phyloP scores from a whole-genome alignment of 2,329 filamentous ascomycete species.

The Talaromyces sp. region DNA sequence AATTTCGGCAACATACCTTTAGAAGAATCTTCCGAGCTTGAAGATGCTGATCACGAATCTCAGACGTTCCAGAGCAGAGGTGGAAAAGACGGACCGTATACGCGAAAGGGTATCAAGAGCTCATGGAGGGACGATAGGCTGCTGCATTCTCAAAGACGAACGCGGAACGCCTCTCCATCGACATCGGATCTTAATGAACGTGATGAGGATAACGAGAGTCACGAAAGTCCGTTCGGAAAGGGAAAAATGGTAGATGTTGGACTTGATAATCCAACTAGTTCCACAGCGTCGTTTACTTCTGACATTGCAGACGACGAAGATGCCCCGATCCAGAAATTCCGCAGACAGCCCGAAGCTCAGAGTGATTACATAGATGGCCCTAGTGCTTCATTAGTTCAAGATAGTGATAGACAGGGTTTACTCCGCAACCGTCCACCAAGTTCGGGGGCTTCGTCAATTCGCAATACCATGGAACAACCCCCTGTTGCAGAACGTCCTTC shows the following conservation, averaged over 20 bases:
- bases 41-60: slow-evolving; percentile 64
- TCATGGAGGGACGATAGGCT: slow-evolving; percentile 54
- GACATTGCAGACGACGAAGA: slow-evolving; percentile 46
- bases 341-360: slow-evolving; percentile 42
- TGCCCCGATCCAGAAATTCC: slow-evolving; percentile 55
- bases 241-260: slow-evolving; percentile 79
- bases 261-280: slow-evolving; percentile 62
- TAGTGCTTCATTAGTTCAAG: slow-evolving; percentile 47
- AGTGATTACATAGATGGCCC: slow-evolving; percentile 39
- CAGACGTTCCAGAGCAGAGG: slow-evolving; percentile 54
- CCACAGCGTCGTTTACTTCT: slow-evolving; percentile 41
- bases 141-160: slow-evolving; percentile 38
- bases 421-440: slow-evolving; percentile 47
- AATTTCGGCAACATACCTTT: slow-evolving; percentile 82
- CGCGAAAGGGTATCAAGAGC: slow-evolving; percentile 53
- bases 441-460: slow-evolving; percentile 53
- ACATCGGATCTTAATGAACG: slow-evolving; percentile 30
- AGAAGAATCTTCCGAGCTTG: slow-evolving; percentile 80
- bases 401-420: slow-evolving; percentile 51
- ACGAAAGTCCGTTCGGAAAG: slow-evolving; percentile 48
- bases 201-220: slow-evolving; percentile 35
- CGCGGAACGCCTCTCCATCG: slow-evolving; percentile 23
- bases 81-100: slow-evolving; percentile 37
- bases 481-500: slow-evolving; percentile 65
- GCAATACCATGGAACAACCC: slow-evolving; percentile 55